Evolutionary conservation across 345 rosid species (phyloP), one percentile per base, ranked within the genome.

Genomic region (Lumnitzera littorea): DNA sequence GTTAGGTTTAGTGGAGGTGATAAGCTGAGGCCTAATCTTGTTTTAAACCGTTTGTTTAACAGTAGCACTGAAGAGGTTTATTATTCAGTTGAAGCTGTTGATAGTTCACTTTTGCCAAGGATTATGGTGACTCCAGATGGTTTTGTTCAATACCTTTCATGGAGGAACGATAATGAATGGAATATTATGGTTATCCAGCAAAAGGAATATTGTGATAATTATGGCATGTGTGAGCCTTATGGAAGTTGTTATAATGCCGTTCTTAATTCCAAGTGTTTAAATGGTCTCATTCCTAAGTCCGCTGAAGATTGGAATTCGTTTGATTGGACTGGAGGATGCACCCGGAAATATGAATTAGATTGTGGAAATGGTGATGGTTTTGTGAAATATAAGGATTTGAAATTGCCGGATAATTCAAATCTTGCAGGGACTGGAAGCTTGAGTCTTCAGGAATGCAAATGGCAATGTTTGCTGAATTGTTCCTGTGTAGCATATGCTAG

Each of bases 161-260:
- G 70, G 72, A 10, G 51, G 24, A 8, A 49, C 23, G 23, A 61
- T 20, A 27, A 31, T 3, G 46, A 29, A 12, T 67, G 71, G 66
- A 63, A 29, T 13, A 17, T n/a, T 16, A 15, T 67, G 46, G 61
- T 67, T 15, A 55, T 66, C 50, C 47, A 62, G 15, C 77, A 77
- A 48, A 78, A 72, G 46, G 77, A 78, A 5, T 27, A 60, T 9
- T 78, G 80, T 12, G 79, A 78, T 16, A 41, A 4, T 50, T 71
- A 72, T 3, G 24, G 51, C 6, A 41, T 11, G 2, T 78, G 80
- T 11, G 82, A 72, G n/a, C 61, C 56, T 0, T 67, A 68, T 13
- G 64, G 72, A 12, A 54, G 25, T 0, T 70, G 76, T 29, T 66
- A 46, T 48, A 68, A 65, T 14, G 50, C 67, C 12, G 27, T 4